Percentiles rank a stretch among this genome's conserved stretches.
Evolutionary conservation across 345 rosid genomes (phyloP).

Genomic region (Corymbia maculata): DNA sequence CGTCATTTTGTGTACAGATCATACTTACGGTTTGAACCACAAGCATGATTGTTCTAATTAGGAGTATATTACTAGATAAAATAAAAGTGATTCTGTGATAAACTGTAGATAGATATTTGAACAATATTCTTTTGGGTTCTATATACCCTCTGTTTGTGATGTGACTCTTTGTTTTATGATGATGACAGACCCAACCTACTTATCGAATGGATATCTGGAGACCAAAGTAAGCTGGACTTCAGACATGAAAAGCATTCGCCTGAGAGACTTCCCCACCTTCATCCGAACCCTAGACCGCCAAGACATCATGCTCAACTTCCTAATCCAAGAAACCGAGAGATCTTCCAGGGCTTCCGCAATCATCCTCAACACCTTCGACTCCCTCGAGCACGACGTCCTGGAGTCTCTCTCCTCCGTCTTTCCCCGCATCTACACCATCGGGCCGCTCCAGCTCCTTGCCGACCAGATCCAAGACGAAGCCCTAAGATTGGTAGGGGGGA

Average conservation of each 20-base stretch:
- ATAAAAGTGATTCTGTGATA: not conserved
- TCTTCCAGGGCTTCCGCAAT: slow-evolving; percentile 12
- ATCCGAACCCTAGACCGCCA: slow-evolving; percentile 11
- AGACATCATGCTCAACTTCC: slow-evolving; percentile 14
- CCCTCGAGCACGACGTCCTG: slow-evolving; percentile 14
- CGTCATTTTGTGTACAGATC: not conserved
- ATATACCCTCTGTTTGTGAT: not conserved
- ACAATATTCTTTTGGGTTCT: not conserved
- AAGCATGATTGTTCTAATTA: not conserved
- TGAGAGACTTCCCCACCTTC: slow-evolving; percentile 26
- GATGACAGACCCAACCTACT: slow-evolving; percentile 6
- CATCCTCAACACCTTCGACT: slow-evolving; percentile 32
- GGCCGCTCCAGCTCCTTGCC: slow-evolving; percentile 23
- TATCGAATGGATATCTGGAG: slow-evolving; percentile 18
- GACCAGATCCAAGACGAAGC: not conserved
- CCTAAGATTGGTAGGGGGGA: not conserved
- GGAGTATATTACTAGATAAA: not conserved
- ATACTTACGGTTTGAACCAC: not conserved
- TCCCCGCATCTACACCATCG: slow-evolving; percentile 10
- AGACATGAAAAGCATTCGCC: slow-evolving; percentile 14
- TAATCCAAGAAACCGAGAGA: slow-evolving; percentile 1
- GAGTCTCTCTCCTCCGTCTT: slow-evolving; percentile 7
- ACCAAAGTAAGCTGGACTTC: slow-evolving; percentile 24
- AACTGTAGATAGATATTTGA: not conserved
- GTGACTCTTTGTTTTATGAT: not conserved